Evolutionary conservation across 2,329 filamentous ascomycete species (phyloP).

Genomic region (Monilinia vaccinii-corymbosi): DNA sequence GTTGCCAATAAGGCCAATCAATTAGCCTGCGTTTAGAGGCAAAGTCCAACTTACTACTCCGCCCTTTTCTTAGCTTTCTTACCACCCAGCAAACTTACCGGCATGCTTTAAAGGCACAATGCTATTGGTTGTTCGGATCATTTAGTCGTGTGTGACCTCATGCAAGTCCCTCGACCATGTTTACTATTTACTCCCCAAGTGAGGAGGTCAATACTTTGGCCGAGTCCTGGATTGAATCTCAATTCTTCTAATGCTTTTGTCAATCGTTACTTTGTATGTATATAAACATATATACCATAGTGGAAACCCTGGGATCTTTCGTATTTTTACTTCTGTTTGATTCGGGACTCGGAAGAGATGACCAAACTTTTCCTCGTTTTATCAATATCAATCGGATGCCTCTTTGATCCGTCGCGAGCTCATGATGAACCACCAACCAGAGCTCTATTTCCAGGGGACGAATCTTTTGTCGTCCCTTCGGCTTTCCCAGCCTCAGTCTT

Average conservation of each 20-base stretch:
- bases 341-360: background rate
- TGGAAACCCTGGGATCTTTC: background rate
- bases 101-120: background rate
- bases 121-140: background rate
- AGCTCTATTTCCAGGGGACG: slow-evolving; percentile 27
- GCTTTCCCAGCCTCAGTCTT: slow-evolving; percentile 43
- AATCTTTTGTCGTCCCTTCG: slow-evolving; percentile 35
- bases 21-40: background rate
- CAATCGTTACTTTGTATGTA: background rate
- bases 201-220: background rate
- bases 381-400: background rate
- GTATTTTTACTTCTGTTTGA: background rate
- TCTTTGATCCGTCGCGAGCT: background rate
- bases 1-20: background rate
- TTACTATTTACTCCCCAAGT: background rate
- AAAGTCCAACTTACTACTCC: background rate
- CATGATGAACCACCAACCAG: background rate
- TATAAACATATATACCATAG: background rate
- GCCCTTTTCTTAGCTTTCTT: background rate
- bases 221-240: background rate
- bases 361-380: background rate
- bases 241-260: background rate
- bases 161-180: background rate
- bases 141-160: background rate
- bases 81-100: background rate